Evolutionary conservation across 2,329 filamentous ascomycete genomes (phyloP).

Genomic region (Clonostachys rosea): DNA sequence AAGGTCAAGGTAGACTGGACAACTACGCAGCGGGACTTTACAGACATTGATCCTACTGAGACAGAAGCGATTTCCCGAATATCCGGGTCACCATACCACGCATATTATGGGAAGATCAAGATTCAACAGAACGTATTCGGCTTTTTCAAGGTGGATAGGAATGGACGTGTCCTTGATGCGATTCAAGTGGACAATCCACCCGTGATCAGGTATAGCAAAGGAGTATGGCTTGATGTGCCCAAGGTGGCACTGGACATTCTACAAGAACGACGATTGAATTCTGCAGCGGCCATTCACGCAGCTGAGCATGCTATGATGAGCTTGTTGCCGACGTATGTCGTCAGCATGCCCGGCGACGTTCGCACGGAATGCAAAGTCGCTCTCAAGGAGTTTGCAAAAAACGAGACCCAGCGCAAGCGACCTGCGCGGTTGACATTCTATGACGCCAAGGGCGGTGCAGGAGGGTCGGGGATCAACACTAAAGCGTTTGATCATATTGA

Average conservation of each 20-base stretch:
- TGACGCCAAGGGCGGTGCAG: slow-evolving; percentile 83
- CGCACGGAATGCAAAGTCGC: slow-evolving; percentile 90
- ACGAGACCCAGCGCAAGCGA: slow-evolving; percentile 68
- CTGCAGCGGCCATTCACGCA: slow-evolving; percentile 88
- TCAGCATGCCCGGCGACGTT: slow-evolving; percentile 86
- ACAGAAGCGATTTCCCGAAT: slow-evolving; percentile 83
- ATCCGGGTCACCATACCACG: slow-evolving; percentile 54
- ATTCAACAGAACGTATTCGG: slow-evolving; percentile 89
- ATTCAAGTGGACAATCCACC: slow-evolving; percentile 92
- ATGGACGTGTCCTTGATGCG: slow-evolving; percentile 80
- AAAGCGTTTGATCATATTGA: slow-evolving; percentile 95
- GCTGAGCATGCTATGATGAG: slow-evolving; percentile 88
- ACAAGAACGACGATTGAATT: slow-evolving; percentile 65
- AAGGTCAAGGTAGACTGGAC: slow-evolving; percentile 92
- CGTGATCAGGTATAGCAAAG: slow-evolving; percentile 78
- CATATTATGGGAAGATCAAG: slow-evolving; percentile 82
- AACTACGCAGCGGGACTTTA: slow-evolving; percentile 88
- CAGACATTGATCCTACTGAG: slow-evolving; percentile 89
- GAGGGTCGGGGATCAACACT: slow-evolving; percentile 79
- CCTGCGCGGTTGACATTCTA: slow-evolving; percentile 91
- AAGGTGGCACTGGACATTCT: slow-evolving; percentile 75
- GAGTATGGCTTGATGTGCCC: slow-evolving; percentile 94
- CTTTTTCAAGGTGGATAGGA: slow-evolving; percentile 94
- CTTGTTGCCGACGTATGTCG: slow-evolving; percentile 85
- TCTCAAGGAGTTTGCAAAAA: slow-evolving; percentile 78